phyloP scores from a whole-genome alignment of 108 stramenopile species.

The Schizochytrium sp. region DNA sequence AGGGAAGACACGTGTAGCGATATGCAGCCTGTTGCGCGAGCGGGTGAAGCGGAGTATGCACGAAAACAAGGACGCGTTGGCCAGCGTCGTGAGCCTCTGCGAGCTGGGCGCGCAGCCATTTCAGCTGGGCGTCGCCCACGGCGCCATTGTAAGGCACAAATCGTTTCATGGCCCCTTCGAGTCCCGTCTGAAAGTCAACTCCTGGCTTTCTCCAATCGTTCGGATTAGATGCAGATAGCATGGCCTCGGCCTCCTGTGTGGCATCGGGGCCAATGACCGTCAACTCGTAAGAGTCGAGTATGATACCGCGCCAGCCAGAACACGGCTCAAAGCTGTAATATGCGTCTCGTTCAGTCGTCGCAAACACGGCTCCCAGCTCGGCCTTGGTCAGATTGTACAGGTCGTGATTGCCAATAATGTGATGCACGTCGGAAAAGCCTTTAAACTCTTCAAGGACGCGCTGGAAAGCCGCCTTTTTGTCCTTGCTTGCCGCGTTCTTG shows the following conservation, averaged over 20 bases:
- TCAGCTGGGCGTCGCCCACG: not conserved
- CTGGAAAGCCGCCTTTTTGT: not conserved
- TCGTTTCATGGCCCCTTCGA: not conserved
- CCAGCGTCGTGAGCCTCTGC: not conserved
- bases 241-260: not conserved
- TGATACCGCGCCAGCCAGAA: not conserved
- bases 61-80: not conserved
- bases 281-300: not conserved
- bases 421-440: not conserved
- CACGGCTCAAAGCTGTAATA: not conserved
- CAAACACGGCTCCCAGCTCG: not conserved
- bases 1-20: conserved; percentile 7
- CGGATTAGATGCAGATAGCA: not conserved
- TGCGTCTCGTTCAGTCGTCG: not conserved
- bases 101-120: not conserved
- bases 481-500: not conserved
- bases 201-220: not conserved
- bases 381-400: not conserved
- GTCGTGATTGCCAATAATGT: not conserved
- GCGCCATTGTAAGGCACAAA: conserved; percentile 1
- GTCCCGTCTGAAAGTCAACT: not conserved
- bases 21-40: not conserved
- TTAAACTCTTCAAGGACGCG: not conserved
- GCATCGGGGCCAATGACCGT: not conserved
- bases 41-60: not conserved